Percentiles rank a stretch among this genome's conserved stretches.
Evolutionary conservation across 306 rosid genomes (phyloP).

Genomic region (Arachis stenosperma): DNA sequence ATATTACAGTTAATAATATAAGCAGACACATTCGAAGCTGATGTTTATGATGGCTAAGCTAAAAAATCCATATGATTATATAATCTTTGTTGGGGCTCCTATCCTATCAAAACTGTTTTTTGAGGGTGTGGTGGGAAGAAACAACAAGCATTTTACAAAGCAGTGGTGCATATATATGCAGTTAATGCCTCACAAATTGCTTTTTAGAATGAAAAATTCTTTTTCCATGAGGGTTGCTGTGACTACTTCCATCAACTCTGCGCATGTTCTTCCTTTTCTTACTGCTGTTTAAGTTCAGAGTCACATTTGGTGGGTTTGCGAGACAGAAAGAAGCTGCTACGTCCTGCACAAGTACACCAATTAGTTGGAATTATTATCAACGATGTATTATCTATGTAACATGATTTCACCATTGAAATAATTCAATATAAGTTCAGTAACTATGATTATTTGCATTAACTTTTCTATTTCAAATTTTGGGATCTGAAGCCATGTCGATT

Average conservation of each 20-base stretch:
- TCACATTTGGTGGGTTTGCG: conserved; percentile 87
- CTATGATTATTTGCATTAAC: background rate
- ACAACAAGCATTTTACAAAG: conserved; percentile 13
- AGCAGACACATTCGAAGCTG: background rate
- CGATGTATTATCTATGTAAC: background rate
- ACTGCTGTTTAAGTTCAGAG: conserved; percentile 67
- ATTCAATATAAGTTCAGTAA: background rate
- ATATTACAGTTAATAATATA: conserved; percentile 19
- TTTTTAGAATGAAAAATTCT: conserved; percentile 45
- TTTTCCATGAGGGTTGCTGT: conserved; percentile 71
- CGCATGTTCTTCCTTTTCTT: conserved; percentile 68
- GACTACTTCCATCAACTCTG: conserved; percentile 60
- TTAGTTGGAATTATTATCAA: background rate
- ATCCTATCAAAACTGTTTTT: conserved; percentile 44
- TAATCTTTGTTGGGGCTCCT: conserved; percentile 8
- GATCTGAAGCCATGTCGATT: no score
- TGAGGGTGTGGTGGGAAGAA: conserved; percentile 24
- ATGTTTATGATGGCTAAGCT: conserved; percentile 13
- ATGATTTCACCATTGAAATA: background rate
- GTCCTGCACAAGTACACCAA: conserved; percentile 55
- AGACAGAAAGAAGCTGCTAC: conserved; percentile 85
- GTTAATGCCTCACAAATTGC: conserved; percentile 63
- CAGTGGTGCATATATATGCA: background rate
- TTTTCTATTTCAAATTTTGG: background rate
- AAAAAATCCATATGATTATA: conserved; percentile 20